Evolutionary conservation across 768 basidiomycete genomes (phyloP).

Genomic region (Mycena vulgaris): DNA sequence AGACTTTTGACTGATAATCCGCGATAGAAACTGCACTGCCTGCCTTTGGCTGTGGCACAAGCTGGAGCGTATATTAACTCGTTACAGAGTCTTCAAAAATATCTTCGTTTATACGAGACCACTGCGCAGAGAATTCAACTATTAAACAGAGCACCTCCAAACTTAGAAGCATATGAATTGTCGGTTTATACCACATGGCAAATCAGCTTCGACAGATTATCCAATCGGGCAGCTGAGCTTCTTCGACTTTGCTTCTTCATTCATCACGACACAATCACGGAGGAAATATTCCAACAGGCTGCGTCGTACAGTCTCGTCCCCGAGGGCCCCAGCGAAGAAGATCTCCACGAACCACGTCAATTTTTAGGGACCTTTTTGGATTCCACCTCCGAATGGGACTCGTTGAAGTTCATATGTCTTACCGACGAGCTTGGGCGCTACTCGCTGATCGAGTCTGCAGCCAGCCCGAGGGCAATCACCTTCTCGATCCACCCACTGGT

Average conservation of each 20-base stretch:
- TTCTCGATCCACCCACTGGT: background rate
- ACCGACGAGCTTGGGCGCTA: background rate
- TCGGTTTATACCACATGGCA: too few relatives aligned
- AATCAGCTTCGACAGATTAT: background rate
- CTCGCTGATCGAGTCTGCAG: background rate
- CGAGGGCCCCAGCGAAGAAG: background rate
- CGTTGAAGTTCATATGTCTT: background rate
- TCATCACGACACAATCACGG: background rate
- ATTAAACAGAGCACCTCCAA: background rate
- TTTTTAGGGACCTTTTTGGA: background rate
- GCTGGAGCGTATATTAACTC: background rate
- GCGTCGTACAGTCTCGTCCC: background rate
- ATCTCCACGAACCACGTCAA: background rate
- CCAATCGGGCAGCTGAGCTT: background rate
- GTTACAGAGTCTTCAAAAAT: background rate
- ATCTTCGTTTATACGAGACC: background rate
- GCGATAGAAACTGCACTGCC: background rate
- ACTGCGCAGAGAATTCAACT: background rate
- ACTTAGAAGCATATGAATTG: too few relatives aligned
- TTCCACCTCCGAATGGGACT: background rate
- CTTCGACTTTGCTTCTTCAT: background rate
- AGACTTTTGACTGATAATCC: background rate
- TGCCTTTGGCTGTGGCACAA: background rate
- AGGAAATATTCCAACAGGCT: background rate
- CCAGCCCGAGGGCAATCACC: background rate